Evolutionary conservation across 306 rosid genomes (phyloP).

Genomic region (Fragaria vesca): DNA sequence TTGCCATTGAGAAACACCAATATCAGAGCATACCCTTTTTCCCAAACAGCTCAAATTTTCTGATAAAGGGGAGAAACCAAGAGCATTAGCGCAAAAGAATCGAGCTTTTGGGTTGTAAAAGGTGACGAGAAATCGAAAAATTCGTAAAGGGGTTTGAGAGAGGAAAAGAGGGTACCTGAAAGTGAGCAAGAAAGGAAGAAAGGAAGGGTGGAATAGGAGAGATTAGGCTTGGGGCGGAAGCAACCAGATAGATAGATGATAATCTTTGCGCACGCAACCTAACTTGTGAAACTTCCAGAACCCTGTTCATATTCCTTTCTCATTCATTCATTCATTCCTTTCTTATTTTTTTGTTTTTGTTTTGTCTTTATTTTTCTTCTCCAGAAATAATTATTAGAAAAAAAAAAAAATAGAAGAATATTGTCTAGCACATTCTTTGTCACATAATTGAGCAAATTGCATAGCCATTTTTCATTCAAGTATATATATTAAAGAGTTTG

Average conservation of each 20-base stretch:
- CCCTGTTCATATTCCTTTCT: background rate
- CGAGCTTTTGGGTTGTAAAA: background rate
- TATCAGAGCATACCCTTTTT: constrained; percentile 32
- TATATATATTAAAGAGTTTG: too few relatives aligned
- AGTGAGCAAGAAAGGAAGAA: background rate
- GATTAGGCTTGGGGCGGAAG: constrained; percentile 12
- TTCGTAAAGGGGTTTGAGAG: background rate
- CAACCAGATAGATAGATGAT: background rate
- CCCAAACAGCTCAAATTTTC: constrained; percentile 14
- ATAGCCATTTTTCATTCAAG: too few relatives aligned
- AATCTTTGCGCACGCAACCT: constrained; percentile 8
- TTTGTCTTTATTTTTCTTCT: background rate
- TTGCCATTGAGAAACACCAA: constrained; percentile 50
- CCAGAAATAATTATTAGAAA: background rate
- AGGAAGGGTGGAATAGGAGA: background rate
- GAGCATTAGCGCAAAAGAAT: background rate
- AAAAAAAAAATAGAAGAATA: background rate
- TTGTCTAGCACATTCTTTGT: background rate
- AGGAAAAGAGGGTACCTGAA: background rate
- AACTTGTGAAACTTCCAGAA: constrained; percentile 16
- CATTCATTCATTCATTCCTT: background rate
- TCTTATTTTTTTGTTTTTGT: background rate
- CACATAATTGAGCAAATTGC: background rate
- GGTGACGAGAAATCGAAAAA: background rate
- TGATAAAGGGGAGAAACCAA: background rate